Evolutionary conservation across 1,284 basidiomycete species (phyloP), one percentile per base, ranked within the genome.

Genomic region (Schizopora paradoxa): DNA sequence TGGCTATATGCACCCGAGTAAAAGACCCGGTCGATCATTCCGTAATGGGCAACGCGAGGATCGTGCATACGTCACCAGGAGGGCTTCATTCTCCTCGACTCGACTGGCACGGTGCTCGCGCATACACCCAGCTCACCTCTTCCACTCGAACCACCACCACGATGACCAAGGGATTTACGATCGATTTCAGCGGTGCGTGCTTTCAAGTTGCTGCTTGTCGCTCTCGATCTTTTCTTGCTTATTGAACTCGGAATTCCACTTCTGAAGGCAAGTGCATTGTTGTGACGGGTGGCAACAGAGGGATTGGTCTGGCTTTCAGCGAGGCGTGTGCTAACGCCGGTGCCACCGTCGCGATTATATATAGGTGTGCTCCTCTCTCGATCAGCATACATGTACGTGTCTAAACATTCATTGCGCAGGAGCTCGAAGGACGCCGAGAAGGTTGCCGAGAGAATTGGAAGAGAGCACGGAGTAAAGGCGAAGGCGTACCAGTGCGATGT

Each of bases 241-340:
- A 19, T 27, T 40, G n/a, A n/a, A n/a, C 21, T 27, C 16, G 26
- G n/a, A n/a, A n/a, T n/a, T n/a, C n/a, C n/a, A n/a, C n/a, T n/a
- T n/a, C n/a, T 28, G 4, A 22, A 64, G 62, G 55, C 8, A 63
- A 62, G 47, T 60, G 58, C 23, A 49, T 60, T 34, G 55, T 68
- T 3, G 61, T 67, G 22, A 70, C 69, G 0, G 72, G 69, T 5
- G 73, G 73, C 2, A 66, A 63, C 41, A 59, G 64, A 18, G 73
- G 74, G 32, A 73, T 76, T 41, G 76, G 76, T 3, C 57, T 53
- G n/a, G 73, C 65, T 6, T 67, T 68, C 49, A 66, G 69, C 45
- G 59, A 59, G 34, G 68, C 70, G 3, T 63, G 72, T 45, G 71
- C 72, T 6, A 54, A 63, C 37, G 66, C 70, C 0, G 66, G 66